A percentile compares a stretch with the other conserved stretches of the same genome.
Conservation (phyloP, 2,329 filamentous ascomycete genomes). For the Raffaelea ambrosiae region DNA sequence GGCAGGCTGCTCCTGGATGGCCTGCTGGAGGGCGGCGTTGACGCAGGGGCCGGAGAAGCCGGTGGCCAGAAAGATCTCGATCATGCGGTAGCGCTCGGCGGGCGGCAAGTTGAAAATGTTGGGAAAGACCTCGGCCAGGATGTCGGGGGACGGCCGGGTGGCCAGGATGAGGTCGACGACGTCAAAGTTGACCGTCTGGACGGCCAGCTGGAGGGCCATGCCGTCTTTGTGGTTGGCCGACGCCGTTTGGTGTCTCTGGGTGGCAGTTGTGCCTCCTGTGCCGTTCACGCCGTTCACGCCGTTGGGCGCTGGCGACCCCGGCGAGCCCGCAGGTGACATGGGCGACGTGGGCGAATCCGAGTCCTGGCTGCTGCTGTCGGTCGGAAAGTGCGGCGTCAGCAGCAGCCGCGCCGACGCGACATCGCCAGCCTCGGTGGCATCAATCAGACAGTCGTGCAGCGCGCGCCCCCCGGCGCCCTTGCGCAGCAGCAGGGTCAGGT, state of each 20-base stretch:
- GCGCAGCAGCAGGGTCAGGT: slow-evolving; percentile 37
- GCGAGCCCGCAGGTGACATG: no score
- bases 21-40: slow-evolving; percentile 41
- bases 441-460: slow-evolving; percentile 41
- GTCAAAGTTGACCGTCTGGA: slow-evolving; percentile 32
- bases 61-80: slow-evolving; percentile 39
- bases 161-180: slow-evolving; percentile 38
- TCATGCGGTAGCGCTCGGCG: slow-evolving; percentile 36
- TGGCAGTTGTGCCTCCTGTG: neutral
- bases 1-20: slow-evolving; percentile 38
- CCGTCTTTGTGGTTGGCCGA: slow-evolving; percentile 45
- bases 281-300: no score
- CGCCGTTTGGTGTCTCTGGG: slow-evolving; percentile 34
- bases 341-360: no score
- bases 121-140: slow-evolving; percentile 40
- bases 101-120: slow-evolving; percentile 33
- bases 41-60: slow-evolving; percentile 38
- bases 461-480: slow-evolving; percentile 40
- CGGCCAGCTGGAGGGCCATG: slow-evolving; percentile 39
- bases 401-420: slow-evolving; percentile 38
- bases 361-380: no score
- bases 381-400: slow-evolving; percentile 37
- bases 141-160: slow-evolving; percentile 36
- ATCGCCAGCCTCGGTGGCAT: slow-evolving; percentile 40
- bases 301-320: neutral